Evolutionary conservation across 202 grass and related monocot species (phyloP), one percentile per base, ranked within the genome.

Genomic region (Sporobolus alterniflorus): DNA sequence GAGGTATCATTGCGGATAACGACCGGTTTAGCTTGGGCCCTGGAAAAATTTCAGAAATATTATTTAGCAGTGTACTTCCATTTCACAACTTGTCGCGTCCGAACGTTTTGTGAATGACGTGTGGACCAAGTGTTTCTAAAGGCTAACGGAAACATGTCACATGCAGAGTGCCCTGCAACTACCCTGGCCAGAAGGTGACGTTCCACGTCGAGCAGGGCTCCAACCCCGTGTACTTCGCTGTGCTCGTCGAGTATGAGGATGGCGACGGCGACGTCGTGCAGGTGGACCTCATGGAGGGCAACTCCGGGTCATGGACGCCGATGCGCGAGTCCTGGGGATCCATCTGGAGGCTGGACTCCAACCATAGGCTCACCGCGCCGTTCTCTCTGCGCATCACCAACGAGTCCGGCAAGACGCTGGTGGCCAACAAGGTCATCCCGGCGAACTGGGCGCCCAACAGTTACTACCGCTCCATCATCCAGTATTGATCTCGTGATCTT

Each of bases 271-370:
- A 88, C 56, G 82, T 87, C 3, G 86, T 89, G 40, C 64, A 85
- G 57, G 90, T 97, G 32, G 91, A 97, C 25, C 30, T 97, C 9
- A 88, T 86, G 94, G 79, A 94, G 89, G 79, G 71, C 41, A 79
- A 57, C 59, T 84, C 89, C 2, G 16, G 80, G 7, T 77, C 28
- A 3, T 97, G 94, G 94, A 86, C 69, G 57, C 66, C 81, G 30
- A 89, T 94, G 94, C 67, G 39, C 32, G 90, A 86, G 47, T 97
- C 92, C 0, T 97, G 94, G 94, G 94, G 94, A 41, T 89, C 89
- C 17, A 84, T 94, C 48, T 94, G 81, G 69, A 47, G 88, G 47
- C 32, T 79, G 24, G 90, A 94, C 81, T 49, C 90, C 39, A 55
- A 61, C 16, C 88, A 80, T 33, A 75, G 32, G 0, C 78, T 94